A percentile compares a stretch with the other conserved stretches of the same genome.
phyloP scores from a whole-genome alignment of 2,329 filamentous ascomycete genomes.

The Nemania diffusa region DNA sequence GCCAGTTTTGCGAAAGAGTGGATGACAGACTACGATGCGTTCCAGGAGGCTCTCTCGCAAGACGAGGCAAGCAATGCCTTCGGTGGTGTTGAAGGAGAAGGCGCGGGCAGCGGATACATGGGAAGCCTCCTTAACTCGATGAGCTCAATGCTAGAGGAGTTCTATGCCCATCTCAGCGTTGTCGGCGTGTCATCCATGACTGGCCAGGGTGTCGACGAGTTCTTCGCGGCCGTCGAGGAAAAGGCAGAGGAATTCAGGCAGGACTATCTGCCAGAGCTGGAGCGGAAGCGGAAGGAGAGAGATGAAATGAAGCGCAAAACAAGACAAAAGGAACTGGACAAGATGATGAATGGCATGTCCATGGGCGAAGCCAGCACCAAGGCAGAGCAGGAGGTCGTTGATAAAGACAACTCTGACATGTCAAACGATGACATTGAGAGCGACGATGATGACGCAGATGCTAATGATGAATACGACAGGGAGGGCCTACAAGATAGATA shows the following conservation, averaged over 20 bases:
- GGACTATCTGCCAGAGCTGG: conserved; percentile 93
- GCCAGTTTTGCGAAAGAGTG: conserved; percentile 94
- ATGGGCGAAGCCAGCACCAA: conserved; percentile 50
- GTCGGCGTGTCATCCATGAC: conserved; percentile 95
- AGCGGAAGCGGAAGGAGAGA: conserved; percentile 78
- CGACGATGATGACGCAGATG: conserved; percentile 68
- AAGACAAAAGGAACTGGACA: conserved; percentile 84
- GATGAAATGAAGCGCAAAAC: conserved; percentile 77
- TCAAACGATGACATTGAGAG: conserved; percentile 61
- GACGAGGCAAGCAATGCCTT: conserved; percentile 84
- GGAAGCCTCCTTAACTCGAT: conserved; percentile 94
- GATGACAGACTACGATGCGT: conserved; percentile 99
- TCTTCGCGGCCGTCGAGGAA: conserved; percentile 87
- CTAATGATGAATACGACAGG: conserved; percentile 68
- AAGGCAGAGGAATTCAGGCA: conserved; percentile 89
- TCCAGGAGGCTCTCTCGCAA: conserved; percentile 83
- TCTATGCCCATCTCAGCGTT: conserved; percentile 92
- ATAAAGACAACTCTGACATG: conserved; percentile 61
- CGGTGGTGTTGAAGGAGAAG: conserved; percentile 75
- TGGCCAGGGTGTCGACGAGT: conserved; percentile 89
- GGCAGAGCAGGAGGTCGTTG: conserved; percentile 42
- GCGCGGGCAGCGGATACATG: conserved; percentile 93
- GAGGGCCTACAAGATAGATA: conserved; percentile 80
- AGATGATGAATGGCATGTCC: conserved; percentile 93
- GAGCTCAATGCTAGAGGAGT: conserved; percentile 97